phyloP scores from a whole-genome alignment of 352 stramenopile species.

The Globisporangium emineosum region DNA sequence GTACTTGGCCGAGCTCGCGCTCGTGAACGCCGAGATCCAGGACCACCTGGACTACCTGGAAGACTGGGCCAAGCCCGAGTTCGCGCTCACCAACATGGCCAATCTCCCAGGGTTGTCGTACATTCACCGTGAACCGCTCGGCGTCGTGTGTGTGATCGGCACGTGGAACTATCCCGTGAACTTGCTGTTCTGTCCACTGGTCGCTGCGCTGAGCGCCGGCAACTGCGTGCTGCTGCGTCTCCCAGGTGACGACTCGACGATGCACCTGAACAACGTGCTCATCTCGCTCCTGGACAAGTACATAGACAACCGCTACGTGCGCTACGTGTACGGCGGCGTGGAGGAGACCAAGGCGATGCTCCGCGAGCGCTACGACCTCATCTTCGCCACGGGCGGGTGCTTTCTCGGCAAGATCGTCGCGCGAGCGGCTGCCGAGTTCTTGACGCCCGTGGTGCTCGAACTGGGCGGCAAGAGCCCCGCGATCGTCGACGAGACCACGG shows the following conservation, averaged over 20 bases:
- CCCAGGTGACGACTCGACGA: slow-evolving; percentile 83
- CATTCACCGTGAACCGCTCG: slow-evolving; percentile 63
- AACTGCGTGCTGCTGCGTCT: slow-evolving; percentile 94
- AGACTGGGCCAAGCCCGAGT: slow-evolving; percentile 56
- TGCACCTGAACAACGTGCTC: slow-evolving; percentile 52
- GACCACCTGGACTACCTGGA: slow-evolving; percentile 70
- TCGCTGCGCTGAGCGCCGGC: slow-evolving; percentile 82
- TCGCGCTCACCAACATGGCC: slow-evolving; percentile 42
- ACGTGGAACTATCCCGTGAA: slow-evolving; percentile 94
- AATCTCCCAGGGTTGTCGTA: slow-evolving; percentile 63
- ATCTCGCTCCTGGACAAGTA: slow-evolving; percentile 68
- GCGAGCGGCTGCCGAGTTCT: slow-evolving; percentile 86
- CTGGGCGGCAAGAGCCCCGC: slow-evolving; percentile 92
- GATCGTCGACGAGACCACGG: slow-evolving; percentile 72
- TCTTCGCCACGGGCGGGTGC: slow-evolving; percentile 74
- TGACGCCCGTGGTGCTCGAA: slow-evolving; percentile 94
- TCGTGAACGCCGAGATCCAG: slow-evolving; percentile 65
- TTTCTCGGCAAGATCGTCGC: slow-evolving; percentile 91
- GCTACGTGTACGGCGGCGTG: slow-evolving; percentile 81
- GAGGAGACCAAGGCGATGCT: slow-evolving; percentile 82
- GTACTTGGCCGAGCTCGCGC: slow-evolving; percentile 45
- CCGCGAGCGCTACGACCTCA: slow-evolving; percentile 77
- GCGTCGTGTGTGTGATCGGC: slow-evolving; percentile 87
- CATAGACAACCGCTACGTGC: slow-evolving; percentile 72
- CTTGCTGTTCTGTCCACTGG: slow-evolving; percentile 71